A percentile compares a stretch with the other conserved stretches of the same genome.
phyloP scores from a whole-genome alignment of 1,284 basidiomycete genomes.

The Hemileia vastatrix region DNA sequence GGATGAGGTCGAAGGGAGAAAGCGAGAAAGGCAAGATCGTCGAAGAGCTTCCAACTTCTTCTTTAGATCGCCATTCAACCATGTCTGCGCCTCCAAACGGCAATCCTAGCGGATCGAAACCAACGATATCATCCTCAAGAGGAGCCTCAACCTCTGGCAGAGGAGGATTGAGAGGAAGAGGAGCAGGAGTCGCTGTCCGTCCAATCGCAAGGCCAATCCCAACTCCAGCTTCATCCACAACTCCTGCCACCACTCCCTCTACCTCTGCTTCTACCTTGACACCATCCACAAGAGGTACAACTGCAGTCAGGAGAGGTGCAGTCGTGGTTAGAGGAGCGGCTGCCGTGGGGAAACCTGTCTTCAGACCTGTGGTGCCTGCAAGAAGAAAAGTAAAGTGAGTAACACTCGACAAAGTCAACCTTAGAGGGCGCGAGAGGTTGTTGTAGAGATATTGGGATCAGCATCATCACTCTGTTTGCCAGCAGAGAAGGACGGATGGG shows the following conservation, averaged over 20 bases:
- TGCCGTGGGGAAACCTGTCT: background rate
- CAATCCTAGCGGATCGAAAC: background rate
- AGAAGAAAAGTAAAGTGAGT: background rate
- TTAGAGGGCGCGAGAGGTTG: background rate
- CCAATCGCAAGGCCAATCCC: background rate
- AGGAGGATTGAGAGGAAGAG: background rate
- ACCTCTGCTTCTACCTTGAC: background rate
- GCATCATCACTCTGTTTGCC: too few species aligned
- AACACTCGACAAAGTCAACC: background rate
- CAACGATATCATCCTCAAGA: background rate
- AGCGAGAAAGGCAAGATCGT: too few species aligned
- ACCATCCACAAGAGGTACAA: background rate
- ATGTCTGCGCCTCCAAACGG: background rate
- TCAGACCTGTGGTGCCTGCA: background rate
- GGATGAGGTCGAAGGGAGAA: too few species aligned
- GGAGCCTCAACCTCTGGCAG: background rate
- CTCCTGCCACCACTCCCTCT: background rate
- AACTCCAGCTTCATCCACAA: background rate
- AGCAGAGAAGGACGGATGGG: too few species aligned
- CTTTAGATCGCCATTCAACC: too few species aligned
- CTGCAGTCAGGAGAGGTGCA: background rate
- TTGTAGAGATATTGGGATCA: too few species aligned
- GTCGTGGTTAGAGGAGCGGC: background rate
- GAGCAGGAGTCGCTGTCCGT: background rate
- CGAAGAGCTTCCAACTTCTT: too few species aligned